Evolutionary conservation across 108 stramenopile genomes (phyloP), one percentile per base, ranked within the genome.

Genomic region (Fistulifera solaris): DNA sequence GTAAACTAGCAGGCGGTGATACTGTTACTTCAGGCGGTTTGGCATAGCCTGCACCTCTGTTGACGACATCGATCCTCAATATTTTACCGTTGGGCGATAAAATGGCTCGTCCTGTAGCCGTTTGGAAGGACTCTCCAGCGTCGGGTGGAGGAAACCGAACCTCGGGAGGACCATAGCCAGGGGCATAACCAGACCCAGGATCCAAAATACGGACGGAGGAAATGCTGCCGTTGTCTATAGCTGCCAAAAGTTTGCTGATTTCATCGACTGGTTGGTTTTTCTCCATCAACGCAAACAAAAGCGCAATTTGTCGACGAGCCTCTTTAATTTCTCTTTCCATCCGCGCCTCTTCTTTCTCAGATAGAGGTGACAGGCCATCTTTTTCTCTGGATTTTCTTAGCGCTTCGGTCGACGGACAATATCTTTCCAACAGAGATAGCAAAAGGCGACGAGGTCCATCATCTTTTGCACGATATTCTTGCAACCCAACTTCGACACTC

Each of bases 401-500:
- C 6, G 31, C 31, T 35, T 35, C 31, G 31, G 31, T 35, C 6
- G 31, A 6, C 15, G 72, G 57, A 46, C 75, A 73, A 59, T 77
- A 81, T 52, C 76, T 63, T 21, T 51, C 44, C 17, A 77, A 42
- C 18, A 80, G 58, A 24, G 67, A 64, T 44, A 60, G 38, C 73
- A 81, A 59, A 31, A 81, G 61, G 56, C 41, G 31, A 16, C 24
- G 31, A 7, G 82, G 78, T 18, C 85, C 88, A 43, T 56, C 60
- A 22, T 42, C 40, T 26, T n/a, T 18, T 0, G 67, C 85, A 43
- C 62, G 60, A 55, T 70, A 91, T 42, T 84, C 82, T 52, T 79
- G 76, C 40, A 91, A 52, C 11, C 89, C 89, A 23, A 91, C 78
- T 57, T 86, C 89, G 22, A 91, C 89, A 21, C 71, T 73, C 2